phyloP scores from a whole-genome alignment of 1,284 basidiomycete genomes.

The Gomphus bonarii region DNA sequence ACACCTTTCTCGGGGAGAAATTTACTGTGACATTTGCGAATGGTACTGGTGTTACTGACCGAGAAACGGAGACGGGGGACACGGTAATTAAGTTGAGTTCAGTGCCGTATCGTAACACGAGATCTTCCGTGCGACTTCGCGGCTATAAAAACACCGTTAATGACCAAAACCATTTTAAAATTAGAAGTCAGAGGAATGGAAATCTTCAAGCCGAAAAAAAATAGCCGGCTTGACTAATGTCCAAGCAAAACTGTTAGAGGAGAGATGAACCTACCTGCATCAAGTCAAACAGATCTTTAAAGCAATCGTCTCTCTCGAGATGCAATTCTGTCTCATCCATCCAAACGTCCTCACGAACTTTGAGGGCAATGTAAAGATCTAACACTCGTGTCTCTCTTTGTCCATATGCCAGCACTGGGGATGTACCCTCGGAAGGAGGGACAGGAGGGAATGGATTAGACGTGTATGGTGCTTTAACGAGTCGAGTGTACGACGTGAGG shows the following conservation, averaged over 20 bases:
- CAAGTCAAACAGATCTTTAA: slow-evolving; percentile 66
- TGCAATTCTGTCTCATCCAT: slow-evolving; percentile 61
- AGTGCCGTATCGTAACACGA: slow-evolving; percentile 50
- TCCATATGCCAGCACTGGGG: slow-evolving; percentile 29
- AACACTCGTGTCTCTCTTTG: slow-evolving; percentile 57
- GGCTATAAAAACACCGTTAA: slow-evolving; percentile 36
- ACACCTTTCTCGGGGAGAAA: slow-evolving; percentile 42
- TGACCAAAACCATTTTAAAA: not conserved
- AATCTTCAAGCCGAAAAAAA: no score
- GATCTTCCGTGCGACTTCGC: slow-evolving; percentile 58
- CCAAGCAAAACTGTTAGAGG: not conserved
- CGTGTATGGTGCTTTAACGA: slow-evolving; percentile 55
- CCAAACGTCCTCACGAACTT: slow-evolving; percentile 67
- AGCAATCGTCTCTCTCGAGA: slow-evolving; percentile 58
- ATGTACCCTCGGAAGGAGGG: slow-evolving; percentile 17
- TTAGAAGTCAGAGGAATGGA: not conserved
- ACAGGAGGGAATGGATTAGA: slow-evolving; percentile 63
- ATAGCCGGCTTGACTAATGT: no score
- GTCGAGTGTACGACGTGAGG: slow-evolving; percentile 49
- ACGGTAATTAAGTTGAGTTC: slow-evolving; percentile 40
- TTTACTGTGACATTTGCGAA: slow-evolving; percentile 45
- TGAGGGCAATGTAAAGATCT: slow-evolving; percentile 66
- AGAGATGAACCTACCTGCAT: slow-evolving; percentile 18
- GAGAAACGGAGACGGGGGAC: slow-evolving; percentile 10
- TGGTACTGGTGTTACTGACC: slow-evolving; percentile 28